These are phyloP conservation scores for Rhizopogon roseolus DNA, from an alignment of 768 basidiomycete species.

Conservation along the genomic window DNA sequence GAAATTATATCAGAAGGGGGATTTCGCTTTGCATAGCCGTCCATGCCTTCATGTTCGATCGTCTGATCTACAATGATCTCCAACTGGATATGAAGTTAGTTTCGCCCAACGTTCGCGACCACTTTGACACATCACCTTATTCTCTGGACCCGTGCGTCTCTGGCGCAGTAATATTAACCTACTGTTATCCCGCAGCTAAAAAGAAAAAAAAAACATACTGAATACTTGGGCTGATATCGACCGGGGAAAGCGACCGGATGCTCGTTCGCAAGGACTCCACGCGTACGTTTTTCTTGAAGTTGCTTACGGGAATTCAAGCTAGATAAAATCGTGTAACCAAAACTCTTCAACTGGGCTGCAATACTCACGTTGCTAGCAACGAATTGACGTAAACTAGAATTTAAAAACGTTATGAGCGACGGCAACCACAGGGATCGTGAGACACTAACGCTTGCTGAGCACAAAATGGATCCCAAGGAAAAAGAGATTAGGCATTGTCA, in stretches of 20 bases:
- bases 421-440: background rate
- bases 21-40: background rate
- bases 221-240: conserved; percentile 7
- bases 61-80: conserved; percentile 25
- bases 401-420: background rate
- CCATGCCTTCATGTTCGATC: conserved; percentile 15
- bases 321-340: background rate
- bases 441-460: conserved; percentile 42
- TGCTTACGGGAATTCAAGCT: conserved; percentile 34
- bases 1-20: background rate
- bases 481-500: conserved; percentile 42
- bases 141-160: background rate
- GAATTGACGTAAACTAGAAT: conserved; percentile 46
- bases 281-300: conserved; percentile 24
- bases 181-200: too few species aligned
- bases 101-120: background rate
- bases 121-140: background rate
- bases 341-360: background rate
- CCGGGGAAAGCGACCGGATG: conserved; percentile 20
- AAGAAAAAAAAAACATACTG: background rate
- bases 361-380: conserved; percentile 36
- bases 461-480: conserved; percentile 52
- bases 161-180: background rate
- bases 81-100: conserved; percentile 9
- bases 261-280: conserved; percentile 22